These are phyloP conservation scores for Kwoniella shandongensis DNA, from an alignment of 768 basidiomycete species.

Conservation along the genomic window DNA sequence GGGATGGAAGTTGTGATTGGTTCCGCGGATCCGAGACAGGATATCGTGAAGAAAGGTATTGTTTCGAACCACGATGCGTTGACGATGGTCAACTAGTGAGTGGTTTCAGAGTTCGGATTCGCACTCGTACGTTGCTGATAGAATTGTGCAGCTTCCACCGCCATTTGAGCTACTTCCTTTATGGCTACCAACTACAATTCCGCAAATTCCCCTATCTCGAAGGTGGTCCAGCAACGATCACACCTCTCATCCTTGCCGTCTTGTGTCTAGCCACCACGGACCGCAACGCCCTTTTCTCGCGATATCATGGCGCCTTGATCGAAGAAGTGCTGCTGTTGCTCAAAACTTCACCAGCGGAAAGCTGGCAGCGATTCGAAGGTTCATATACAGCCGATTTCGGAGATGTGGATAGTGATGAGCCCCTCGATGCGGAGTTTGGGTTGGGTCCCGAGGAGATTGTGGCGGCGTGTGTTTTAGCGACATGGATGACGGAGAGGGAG, in stretches of 20 bases:
- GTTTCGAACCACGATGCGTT: slow-evolving; percentile 22
- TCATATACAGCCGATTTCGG: slow-evolving; percentile 14
- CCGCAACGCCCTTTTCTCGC: slow-evolving; percentile 14
- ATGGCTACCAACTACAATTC: slow-evolving; percentile 34
- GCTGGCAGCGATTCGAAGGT: slow-evolving; percentile 24
- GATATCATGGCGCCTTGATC: slow-evolving; percentile 19
- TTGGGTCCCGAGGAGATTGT: slow-evolving; percentile 47
- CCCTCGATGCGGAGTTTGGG: slow-evolving; percentile 41
- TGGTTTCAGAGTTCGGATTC: neutral
- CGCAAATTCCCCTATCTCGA: slow-evolving; percentile 35
- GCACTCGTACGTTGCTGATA: neutral
- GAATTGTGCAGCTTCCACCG: slow-evolving; percentile 33
- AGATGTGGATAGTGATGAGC: slow-evolving; percentile 18
- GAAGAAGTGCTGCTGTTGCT: slow-evolving; percentile 25
- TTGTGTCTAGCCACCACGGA: slow-evolving; percentile 36
- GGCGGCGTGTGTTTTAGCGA: slow-evolving; percentile 25
- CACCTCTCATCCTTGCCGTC: slow-evolving; percentile 38
- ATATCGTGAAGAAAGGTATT: slow-evolving; percentile 33
- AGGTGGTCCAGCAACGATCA: slow-evolving; percentile 31
- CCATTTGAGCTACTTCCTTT: slow-evolving; percentile 22
- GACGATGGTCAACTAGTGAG: slow-evolving; percentile 32
- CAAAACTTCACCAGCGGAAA: slow-evolving; percentile 30
- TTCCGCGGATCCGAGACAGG: slow-evolving; percentile 25
- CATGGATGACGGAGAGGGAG: slow-evolving; percentile 31
- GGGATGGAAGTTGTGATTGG: slow-evolving; percentile 21